Evolutionary conservation across 352 stramenopile genomes (phyloP), one percentile per base, ranked within the genome.

Genomic region (Globisporangium cylindrosporum): DNA sequence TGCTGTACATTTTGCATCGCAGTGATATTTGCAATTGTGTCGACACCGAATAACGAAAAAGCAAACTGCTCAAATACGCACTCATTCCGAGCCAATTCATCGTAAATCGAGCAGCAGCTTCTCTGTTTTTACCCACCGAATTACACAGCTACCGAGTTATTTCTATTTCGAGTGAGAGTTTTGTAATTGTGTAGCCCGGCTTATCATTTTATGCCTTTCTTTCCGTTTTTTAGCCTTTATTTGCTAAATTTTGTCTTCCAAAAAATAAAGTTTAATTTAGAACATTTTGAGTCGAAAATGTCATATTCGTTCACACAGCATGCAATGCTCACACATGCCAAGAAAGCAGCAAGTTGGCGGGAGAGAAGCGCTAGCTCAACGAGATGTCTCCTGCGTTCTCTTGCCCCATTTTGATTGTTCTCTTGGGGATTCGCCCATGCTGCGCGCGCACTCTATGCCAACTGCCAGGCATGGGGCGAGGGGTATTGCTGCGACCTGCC

Each of bases 331-430:
- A 36, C 4, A 7, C 32, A 36, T 36, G 32, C 32, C 32, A 36
- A 9, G 32, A 36, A 59, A 10, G 36, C 36, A 43, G 9, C 36
- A 43, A 15, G 9, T 15, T 14, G 12, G 54, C 54, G 54, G 54
- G 54, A 59, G 54, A 62, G 38, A 49, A 48, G 56, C 14, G 4
- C 18, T 25, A 51, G 34, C n/a, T 51, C 57, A 53, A 53, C 15
- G 54, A 59, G 54, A 59, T 59, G 54, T 38, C 41, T 49, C 41
- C 41, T 49, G 41, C 41, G 41, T 49, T 49, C 41, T 49, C 41
- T 49, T 49, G 4, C 15, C 15, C 14, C 38, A 6, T 48, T 14
- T 48, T 48, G 15, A 8, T 49, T 49, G 15, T 49, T 49, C 41
- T 49, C 41, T 49, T 49, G 15, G 41, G 15, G 15, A 49, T 49